These are phyloP conservation scores for Fusarium burgessii DNA, from an alignment of 2,329 filamentous ascomycete species.

Conservation along the genomic window DNA sequence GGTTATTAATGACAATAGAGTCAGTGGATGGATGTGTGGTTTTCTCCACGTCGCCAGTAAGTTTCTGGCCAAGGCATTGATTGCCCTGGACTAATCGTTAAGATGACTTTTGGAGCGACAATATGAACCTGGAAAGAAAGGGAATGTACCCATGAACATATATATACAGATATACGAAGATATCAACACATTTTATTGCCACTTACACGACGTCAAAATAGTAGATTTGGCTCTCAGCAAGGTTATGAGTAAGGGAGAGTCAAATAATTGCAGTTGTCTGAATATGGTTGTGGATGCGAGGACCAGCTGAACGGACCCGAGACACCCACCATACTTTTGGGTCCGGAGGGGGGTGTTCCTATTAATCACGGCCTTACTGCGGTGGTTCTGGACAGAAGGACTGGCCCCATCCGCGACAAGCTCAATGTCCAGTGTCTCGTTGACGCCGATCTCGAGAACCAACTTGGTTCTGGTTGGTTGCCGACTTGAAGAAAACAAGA, in stretches of 20 bases:
- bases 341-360: constrained; percentile 31
- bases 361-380: constrained; percentile 47
- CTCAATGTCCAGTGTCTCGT: constrained; percentile 47
- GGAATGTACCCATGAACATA: too few species aligned
- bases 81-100: not conserved
- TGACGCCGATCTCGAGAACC: constrained; percentile 46
- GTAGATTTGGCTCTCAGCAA: constrained; percentile 18
- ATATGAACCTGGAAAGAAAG: not conserved
- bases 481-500: constrained; percentile 21
- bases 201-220: constrained; percentile 19
- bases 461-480: constrained; percentile 35
- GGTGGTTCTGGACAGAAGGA: constrained; percentile 41
- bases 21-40: not conserved
- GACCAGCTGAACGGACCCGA: constrained; percentile 30
- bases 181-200: not conserved
- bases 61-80: constrained; percentile 1
- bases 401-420: constrained; percentile 40
- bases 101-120: not conserved
- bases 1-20: constrained; percentile 7
- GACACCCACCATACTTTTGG: constrained; percentile 1
- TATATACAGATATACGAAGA: not conserved
- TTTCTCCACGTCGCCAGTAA: constrained; percentile 5
- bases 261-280: constrained; percentile 31
- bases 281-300: constrained; percentile 31
- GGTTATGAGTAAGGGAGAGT: constrained; percentile 30